Conservation (phyloP, 805 yeast genomes). For the Lipomyces yamadae region DNA sequence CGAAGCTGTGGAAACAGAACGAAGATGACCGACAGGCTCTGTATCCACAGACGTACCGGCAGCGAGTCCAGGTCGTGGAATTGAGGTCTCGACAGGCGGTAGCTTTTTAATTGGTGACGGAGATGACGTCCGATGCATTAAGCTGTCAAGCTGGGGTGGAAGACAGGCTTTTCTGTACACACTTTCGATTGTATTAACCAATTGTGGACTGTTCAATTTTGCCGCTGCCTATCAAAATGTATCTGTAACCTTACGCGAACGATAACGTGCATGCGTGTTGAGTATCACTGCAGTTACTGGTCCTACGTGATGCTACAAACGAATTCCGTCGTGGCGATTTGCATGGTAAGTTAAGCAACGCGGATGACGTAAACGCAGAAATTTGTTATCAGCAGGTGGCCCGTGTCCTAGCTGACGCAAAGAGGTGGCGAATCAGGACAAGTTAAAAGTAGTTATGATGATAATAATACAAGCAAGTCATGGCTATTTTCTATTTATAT, state of each 20-base stretch:
- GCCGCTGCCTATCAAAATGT: too few relatives aligned
- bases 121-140: neutral
- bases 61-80: neutral
- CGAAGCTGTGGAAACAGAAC: slow-evolving; percentile 4
- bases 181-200: neutral
- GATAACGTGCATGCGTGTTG: neutral
- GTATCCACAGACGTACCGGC: neutral
- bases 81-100: neutral
- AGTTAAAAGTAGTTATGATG: neutral
- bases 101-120: neutral
- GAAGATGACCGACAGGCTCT: neutral
- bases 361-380: neutral
- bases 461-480: neutral
- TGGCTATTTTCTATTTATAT: neutral
- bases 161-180: neutral
- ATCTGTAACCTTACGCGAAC: neutral
- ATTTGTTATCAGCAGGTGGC: neutral
- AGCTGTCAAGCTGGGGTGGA: slow-evolving; percentile 4
- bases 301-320: neutral
- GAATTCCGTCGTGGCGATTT: neutral
- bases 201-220: too few relatives aligned
- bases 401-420: neutral
- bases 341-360: neutral
- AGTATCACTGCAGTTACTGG: neutral
- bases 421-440: neutral